These are phyloP conservation scores for Cajanus cajan DNA, from an alignment of 306 rosid species.

Conservation along the genomic window DNA sequence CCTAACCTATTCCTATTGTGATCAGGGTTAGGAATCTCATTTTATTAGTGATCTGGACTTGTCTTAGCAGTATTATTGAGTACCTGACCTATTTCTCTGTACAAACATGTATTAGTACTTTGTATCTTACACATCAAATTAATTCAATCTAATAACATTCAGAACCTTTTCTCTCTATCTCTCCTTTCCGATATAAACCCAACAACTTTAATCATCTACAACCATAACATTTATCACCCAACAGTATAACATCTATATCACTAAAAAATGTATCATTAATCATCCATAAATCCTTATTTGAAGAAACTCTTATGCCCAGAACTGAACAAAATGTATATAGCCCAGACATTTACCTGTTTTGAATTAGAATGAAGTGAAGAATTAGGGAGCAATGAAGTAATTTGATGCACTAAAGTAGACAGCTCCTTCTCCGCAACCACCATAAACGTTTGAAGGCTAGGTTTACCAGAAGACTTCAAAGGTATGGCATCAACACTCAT, in stretches of 20 bases:
- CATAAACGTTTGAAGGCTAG: slow-evolving; percentile 78
- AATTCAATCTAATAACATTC: background rate
- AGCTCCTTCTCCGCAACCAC: slow-evolving; percentile 77
- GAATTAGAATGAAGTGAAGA: slow-evolving; percentile 55
- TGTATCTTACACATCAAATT: background rate
- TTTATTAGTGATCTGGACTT: background rate
- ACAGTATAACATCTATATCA: background rate
- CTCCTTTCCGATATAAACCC: background rate
- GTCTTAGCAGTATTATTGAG: background rate
- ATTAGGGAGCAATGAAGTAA: slow-evolving; percentile 48
- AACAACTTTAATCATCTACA: slow-evolving; percentile 17
- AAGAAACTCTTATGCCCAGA: slow-evolving; percentile 13
- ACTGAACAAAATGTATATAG: slow-evolving; percentile 1
- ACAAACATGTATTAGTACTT: background rate
- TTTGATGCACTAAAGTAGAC: slow-evolving; percentile 57
- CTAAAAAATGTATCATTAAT: slow-evolving; percentile 18
- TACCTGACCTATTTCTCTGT: background rate
- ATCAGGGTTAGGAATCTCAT: background rate
- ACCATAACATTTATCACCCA: slow-evolving; percentile 12
- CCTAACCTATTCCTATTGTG: background rate
- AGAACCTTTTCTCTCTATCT: background rate
- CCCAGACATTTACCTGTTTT: slow-evolving; percentile 62
- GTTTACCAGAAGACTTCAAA: slow-evolving; percentile 54
- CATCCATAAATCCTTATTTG: slow-evolving; percentile 14
- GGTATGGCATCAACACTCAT: slow-evolving; percentile 74